Evolutionary conservation across 176 grass and related monocot species (phyloP).

Genomic region (Oryza nivara): DNA sequence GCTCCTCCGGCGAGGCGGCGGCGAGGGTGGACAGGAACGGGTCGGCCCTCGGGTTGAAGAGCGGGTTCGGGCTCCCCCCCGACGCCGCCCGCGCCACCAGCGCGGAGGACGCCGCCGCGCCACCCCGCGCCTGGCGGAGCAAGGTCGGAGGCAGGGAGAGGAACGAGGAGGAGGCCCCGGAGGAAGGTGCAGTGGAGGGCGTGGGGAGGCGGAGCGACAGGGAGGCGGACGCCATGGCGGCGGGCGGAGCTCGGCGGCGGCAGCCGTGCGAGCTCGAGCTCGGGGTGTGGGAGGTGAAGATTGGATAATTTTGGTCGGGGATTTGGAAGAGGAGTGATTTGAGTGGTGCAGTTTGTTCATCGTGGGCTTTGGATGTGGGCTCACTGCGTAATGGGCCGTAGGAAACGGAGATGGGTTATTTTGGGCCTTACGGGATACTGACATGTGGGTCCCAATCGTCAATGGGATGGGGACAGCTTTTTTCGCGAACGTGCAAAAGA

Average conservation of each 20-base stretch:
- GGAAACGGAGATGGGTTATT: too few relatives aligned
- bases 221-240: conserved; percentile 47
- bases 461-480: too few relatives aligned
- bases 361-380: conserved; percentile 15
- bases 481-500: too few relatives aligned
- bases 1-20: conserved; percentile 47
- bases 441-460: too few relatives aligned
- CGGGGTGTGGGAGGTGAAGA: conserved; percentile 4
- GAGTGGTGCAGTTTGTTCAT: conserved; percentile 4
- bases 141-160: not conserved
- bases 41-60: conserved; percentile 58
- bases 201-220: conserved; percentile 45
- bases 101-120: conserved; percentile 16
- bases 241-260: conserved; percentile 33
- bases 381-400: not conserved
- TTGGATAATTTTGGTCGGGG: conserved; percentile 56
- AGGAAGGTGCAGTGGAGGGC: not conserved
- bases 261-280: conserved; percentile 42
- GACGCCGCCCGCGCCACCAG: conserved; percentile 41
- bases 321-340: not conserved
- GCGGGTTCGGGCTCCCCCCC: conserved; percentile 25
- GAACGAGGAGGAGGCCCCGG: conserved; percentile 5
- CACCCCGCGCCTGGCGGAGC: conserved; percentile 24
- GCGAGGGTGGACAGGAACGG: conserved; percentile 54
- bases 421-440: too few relatives aligned